Evolutionary conservation across 768 basidiomycete species (phyloP), one percentile per base, ranked within the genome.

Genomic region (Vishniacozyma victoriae): DNA sequence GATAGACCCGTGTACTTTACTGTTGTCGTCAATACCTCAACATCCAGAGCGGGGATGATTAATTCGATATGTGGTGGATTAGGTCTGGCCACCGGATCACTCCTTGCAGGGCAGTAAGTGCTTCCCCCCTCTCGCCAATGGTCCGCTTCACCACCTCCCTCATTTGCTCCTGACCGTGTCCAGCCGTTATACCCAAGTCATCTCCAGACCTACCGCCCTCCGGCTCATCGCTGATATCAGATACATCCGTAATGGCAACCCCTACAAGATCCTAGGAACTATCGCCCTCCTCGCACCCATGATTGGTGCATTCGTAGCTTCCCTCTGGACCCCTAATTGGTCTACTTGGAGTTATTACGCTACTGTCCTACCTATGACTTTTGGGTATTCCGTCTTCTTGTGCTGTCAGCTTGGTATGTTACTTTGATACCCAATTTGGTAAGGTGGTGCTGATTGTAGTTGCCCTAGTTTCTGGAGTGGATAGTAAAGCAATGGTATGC

Each of bases 311-410:
- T 51, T 62, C 25, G 41, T 60, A 0, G 67, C 67, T 18, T 51
- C 67, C 4, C 43, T 16, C 15, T 71, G 70, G 70, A 53, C 35
- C 5, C 60, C 57, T 1, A 25, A 11, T 3, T 69, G 67, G 57
- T 25, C 52, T 13, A 55, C 54, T 41, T 62, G 54, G 58, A 52
- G 42, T 13, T 71, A 65, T 36, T 66, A 61, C 37, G 53, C 50
- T 3, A 67, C 60, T 16, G 47, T 60, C 29, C 44, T 71, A n/a
- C 64, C 67, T 18, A 50, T 55, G 14, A 55, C 61, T 24, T 37
- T 71, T 37, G 70, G 70, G 3, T 71, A 71, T 40, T 63, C 67
- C 2, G 55, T 65, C 5, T 71, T 71, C 48, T 35, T 71, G 20
- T 63, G 67, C 41, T 59, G 59, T 19, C 57, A 64, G 26, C 50